Evolutionary conservation across 495 filamentous ascomycete genomes (phyloP), one percentile per base, ranked within the genome.

Genomic region (Neurospora tetraspora): DNA sequence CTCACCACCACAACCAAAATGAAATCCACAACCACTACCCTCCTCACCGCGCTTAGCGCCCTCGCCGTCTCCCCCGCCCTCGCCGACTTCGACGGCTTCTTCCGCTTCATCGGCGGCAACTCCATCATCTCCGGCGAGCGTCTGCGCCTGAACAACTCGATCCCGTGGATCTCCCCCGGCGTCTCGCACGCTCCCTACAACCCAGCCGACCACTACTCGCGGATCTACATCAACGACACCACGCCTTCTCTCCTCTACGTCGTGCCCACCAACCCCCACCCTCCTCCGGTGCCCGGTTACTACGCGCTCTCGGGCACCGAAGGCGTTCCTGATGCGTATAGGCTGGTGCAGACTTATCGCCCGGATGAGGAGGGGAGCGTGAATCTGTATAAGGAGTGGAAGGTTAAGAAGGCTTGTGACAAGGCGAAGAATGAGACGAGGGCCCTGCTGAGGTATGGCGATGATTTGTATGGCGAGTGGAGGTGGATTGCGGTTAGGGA

Each of bases 241-340:
- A 34, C 70, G 0, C 18, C 36, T 31, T 4, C 71, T 75, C 23
- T 45, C 2, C 74, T 77, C 23, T 42, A 38, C 37, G 74, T 76
- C 0, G 73, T 78, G 2, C 74, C 76, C 11, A 78, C 76, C 12
- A 73, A 78, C 42, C 76, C 76, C 6, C 76, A 78, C 61, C 76
- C 76, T 59, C 76, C 76, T 5, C 76, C 76, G 0, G 74, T 78
- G 0, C 76, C 76, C n/a, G 76, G 76, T 1, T 76, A 76, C 71
- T 76, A 74, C 68, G 76, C 72, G 39, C 73, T 78, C 14, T 74
- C 69, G 18, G 68, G 53, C 31, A 38, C 43, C 7, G 76, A 76
- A 4, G 75, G 73, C 1, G 72, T 78, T 9, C 65, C 71, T 4
- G 73, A 76, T 9, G 74, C 76, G 2, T 76, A 71, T 31, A 45